Conservation (phyloP, 208 protist genomes). For the Acanthamoeba royreba region DNA sequence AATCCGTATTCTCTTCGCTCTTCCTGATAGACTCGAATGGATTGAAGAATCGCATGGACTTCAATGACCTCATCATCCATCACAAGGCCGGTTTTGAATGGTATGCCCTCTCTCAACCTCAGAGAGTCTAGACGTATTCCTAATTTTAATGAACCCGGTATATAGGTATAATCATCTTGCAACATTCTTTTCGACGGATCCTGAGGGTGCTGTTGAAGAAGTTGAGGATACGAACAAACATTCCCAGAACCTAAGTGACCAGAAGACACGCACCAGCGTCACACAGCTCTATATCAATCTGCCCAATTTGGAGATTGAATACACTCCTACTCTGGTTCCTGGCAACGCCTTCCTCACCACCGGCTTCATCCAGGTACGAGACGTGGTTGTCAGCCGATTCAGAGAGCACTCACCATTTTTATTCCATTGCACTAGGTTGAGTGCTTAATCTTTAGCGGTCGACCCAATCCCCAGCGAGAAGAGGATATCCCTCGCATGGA, state of each 20-base stretch:
- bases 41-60: neutral
- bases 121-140: neutral
- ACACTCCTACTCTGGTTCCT: neutral
- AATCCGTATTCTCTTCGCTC: neutral
- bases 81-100: neutral
- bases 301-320: neutral
- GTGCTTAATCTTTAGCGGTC: neutral
- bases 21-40: neutral
- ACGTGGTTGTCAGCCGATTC: neutral
- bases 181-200: neutral
- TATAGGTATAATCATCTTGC: neutral
- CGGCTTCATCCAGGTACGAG: neutral
- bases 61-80: neutral
- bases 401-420: neutral
- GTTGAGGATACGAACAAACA: too few species aligned
- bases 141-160: neutral
- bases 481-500: neutral
- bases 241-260: too few species aligned
- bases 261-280: neutral
- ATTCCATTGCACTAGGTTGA: neutral
- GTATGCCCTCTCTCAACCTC: neutral
- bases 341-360: neutral
- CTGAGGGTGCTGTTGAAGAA: neutral
- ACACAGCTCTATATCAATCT: neutral
- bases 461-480: neutral